Evolutionary conservation across 441 rosid genomes (phyloP).

Genomic region (Adansonia madagascariensis): DNA sequence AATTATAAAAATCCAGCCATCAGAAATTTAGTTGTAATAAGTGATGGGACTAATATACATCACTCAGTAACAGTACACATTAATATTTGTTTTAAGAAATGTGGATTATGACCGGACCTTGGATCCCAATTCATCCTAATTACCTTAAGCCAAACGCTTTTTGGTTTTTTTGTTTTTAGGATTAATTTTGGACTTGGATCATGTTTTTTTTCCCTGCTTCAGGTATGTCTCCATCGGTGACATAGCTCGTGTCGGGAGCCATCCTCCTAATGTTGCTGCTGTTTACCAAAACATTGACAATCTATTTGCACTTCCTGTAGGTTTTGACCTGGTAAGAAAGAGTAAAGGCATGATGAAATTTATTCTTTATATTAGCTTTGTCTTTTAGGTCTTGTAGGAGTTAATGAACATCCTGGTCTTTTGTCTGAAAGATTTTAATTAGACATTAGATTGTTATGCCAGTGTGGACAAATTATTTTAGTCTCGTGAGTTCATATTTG

Average conservation of each 20-base stretch:
- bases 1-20: conserved; percentile 2
- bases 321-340: conserved; percentile 88
- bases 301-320: conserved; percentile 72
- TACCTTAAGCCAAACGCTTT: neutral
- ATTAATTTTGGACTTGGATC: neutral
- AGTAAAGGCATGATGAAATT: neutral
- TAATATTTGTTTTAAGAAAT: conserved; percentile 9
- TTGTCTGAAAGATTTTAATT: neutral
- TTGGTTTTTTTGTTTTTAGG: neutral
- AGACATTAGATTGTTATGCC: neutral
- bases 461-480: neutral
- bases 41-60: neutral
- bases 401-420: neutral
- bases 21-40: conserved; percentile 14
- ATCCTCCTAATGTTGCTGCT: conserved; percentile 93
- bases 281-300: conserved; percentile 57
- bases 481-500: conserved; percentile 6
- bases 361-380: conserved; percentile 7
- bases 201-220: conserved; percentile 18
- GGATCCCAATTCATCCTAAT: conserved; percentile 10
- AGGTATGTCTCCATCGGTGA: conserved; percentile 65
- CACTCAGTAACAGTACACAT: neutral
- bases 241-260: conserved; percentile 81
- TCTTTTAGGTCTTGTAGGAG: neutral
- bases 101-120: neutral